phyloP scores from a whole-genome alignment of 2,329 filamentous ascomycete genomes.

The Calonectria pauciramosa region DNA sequence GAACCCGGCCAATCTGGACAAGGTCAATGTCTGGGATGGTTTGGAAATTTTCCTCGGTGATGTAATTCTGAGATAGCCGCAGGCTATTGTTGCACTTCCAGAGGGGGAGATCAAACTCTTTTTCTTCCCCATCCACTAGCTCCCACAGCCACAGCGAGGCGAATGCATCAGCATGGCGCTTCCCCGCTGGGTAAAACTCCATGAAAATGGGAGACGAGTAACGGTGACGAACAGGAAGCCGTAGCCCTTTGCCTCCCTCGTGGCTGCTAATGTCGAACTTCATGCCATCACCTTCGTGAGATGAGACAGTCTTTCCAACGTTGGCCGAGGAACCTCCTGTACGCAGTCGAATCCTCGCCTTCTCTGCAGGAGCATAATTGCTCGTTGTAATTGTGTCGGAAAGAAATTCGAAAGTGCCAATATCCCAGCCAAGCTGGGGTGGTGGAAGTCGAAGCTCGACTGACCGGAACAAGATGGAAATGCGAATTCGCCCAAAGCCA shows the following conservation, averaged over 20 bases:
- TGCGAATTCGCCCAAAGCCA: constrained; percentile 89
- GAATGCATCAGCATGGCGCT: constrained; percentile 80
- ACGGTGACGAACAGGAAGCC: constrained; percentile 89
- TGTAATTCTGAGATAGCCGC: constrained; percentile 91
- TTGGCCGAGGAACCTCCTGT: constrained; percentile 87
- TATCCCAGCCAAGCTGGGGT: constrained; percentile 90
- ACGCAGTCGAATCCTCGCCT: constrained; percentile 82
- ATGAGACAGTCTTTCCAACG: constrained; percentile 74
- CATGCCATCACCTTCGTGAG: constrained; percentile 68
- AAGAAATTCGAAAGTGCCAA: constrained; percentile 92
- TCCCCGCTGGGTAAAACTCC: constrained; percentile 81
- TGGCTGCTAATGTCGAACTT: constrained; percentile 63
- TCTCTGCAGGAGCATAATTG: constrained; percentile 72
- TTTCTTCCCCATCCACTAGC: constrained; percentile 83
- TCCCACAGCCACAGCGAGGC: constrained; percentile 90
- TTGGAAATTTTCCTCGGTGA: constrained; percentile 82
- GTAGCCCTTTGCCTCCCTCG: constrained; percentile 62
- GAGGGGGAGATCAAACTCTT: constrained; percentile 87
- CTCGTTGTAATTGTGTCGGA: constrained; percentile 77
- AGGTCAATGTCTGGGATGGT: constrained; percentile 81
- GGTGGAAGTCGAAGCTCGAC: constrained; percentile 90
- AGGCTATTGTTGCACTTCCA: constrained; percentile 84
- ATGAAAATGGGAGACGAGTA: constrained; percentile 93
- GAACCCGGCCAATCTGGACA: constrained; percentile 83
- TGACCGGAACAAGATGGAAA: constrained; percentile 91